Evolutionary conservation across 495 filamentous ascomycete genomes (phyloP), one percentile per base, ranked within the genome.

Genomic region (Podospora pseudoanserina): DNA sequence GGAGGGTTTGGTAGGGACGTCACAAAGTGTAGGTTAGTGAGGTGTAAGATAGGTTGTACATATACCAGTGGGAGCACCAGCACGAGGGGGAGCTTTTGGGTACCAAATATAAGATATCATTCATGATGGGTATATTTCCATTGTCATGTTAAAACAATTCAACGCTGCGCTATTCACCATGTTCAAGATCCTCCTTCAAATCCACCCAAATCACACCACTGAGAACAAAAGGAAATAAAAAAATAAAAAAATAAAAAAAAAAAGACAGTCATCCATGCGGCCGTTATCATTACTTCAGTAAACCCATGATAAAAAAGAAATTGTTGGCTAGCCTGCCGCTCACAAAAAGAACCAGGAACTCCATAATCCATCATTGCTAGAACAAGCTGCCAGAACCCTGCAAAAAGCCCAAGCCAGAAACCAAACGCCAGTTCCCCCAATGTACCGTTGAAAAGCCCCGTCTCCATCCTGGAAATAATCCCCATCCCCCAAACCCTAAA

Each of bases 1-100:
- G 82, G 78, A 83, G 77, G 73, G 80, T 86, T 69, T 87, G 86
- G 85, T 86, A 72, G 79, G 57, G 57, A 30, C 62, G 57, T 61
- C 23, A 23, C 23, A 62, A 19, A 53, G 28, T 44, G 55, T 5
- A 9, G 16, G 28, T 34, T 19, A 27, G 53, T 16, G 28, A 23
- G 18, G n/a, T 58, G 56, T 58, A 58, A 58, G 39, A 49, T 49
- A 49, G 39, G 39, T 11, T 49, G 39, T 49, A 49, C 39, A 49
- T 49, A 18, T 49, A 49, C 39, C 39, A 49, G 15, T 6, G 39
- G 13, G 5, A 16, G 5, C 39, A 49, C 7, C 39, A 13, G 2
- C 7, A 11, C 6, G 1, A 49, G 9, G 15, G 2, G 7, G 1
- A 49, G 39, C 0, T 49, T 49, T 49, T 49, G 39, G 39, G 39